These are phyloP conservation scores for Aspergillus asperescens DNA, from an alignment of 495 filamentous ascomycete genomes.

Conservation along the genomic window DNA sequence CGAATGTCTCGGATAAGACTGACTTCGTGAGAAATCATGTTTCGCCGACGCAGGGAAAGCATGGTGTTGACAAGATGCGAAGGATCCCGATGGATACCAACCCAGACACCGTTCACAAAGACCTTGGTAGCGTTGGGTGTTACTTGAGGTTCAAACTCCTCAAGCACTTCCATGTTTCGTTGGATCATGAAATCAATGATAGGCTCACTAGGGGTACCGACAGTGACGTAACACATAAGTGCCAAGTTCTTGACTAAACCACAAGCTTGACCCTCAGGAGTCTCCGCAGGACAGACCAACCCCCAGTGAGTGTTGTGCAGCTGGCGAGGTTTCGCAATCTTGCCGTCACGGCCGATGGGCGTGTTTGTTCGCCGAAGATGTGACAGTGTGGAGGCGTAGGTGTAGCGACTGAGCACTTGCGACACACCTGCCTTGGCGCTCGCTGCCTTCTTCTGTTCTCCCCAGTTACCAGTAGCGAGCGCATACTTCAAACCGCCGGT, in stretches of 20 bases:
- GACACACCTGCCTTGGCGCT: slow-evolving; percentile 93
- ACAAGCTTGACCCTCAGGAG: slow-evolving; percentile 97
- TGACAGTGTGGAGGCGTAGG: slow-evolving; percentile 91
- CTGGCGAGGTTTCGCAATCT: slow-evolving; percentile 96
- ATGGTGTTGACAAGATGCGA: slow-evolving; percentile 73
- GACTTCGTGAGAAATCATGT: slow-evolving; percentile 79
- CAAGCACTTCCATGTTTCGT: slow-evolving; percentile 89
- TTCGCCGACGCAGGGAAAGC: slow-evolving; percentile 66
- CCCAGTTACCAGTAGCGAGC: slow-evolving; percentile 98
- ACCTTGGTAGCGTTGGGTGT: slow-evolving; percentile 94
- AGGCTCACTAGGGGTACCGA: slow-evolving; percentile 82
- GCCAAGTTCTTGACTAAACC: slow-evolving; percentile 97
- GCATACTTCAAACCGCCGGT: slow-evolving; percentile 95
- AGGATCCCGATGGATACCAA: slow-evolving; percentile 78
- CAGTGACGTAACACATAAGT: slow-evolving; percentile 96
- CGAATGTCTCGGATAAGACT: slow-evolving; percentile 92
- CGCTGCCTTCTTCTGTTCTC: slow-evolving; percentile 96
- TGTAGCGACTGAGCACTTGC: slow-evolving; percentile 96
- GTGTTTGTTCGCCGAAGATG: slow-evolving; percentile 97
- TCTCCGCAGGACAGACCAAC: slow-evolving; percentile 94
- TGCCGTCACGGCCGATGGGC: slow-evolving; percentile 94
- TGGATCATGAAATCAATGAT: slow-evolving; percentile 93
- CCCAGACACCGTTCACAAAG: slow-evolving; percentile 97
- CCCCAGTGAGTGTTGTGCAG: slow-evolving; percentile 99
- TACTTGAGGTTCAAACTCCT: slow-evolving; percentile 87